These are phyloP conservation scores for Podospora sp. DNA, from an alignment of 495 filamentous ascomycete genomes.

Conservation along the genomic window DNA sequence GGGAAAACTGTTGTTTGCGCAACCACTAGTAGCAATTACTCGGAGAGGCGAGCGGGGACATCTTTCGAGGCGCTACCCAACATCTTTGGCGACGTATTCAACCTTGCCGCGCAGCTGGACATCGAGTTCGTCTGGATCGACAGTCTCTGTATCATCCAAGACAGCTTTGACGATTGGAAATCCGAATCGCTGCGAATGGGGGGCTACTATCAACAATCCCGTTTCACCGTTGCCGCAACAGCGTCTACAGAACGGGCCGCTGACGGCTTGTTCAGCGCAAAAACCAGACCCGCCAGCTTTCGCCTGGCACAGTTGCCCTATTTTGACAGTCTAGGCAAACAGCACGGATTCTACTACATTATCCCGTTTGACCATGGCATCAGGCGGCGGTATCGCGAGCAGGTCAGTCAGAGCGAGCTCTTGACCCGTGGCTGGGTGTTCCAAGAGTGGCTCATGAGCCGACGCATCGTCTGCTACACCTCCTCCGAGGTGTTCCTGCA, in stretches of 20 bases:
- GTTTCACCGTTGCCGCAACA: slow-evolving; percentile 19
- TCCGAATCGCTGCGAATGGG: slow-evolving; percentile 15
- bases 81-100: slow-evolving; percentile 15
- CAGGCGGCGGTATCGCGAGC: background rate
- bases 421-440: slow-evolving; percentile 22
- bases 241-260: background rate
- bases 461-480: slow-evolving; percentile 21
- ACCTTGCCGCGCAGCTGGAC: background rate
- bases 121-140: slow-evolving; percentile 23
- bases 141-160: slow-evolving; percentile 18
- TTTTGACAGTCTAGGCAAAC: background rate
- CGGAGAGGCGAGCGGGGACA: background rate
- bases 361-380: background rate
- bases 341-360: slow-evolving; percentile 18
- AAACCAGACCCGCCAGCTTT: background rate
- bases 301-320: slow-evolving; percentile 13
- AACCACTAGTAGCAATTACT: slow-evolving; percentile 3
- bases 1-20: background rate
- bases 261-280: slow-evolving; percentile 17
- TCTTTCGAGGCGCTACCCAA: background rate
- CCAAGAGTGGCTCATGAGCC: slow-evolving; percentile 20
- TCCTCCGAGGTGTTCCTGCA: slow-evolving; percentile 4
- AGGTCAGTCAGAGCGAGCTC: slow-evolving; percentile 11
- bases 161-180: background rate
- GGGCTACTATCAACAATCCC: slow-evolving; percentile 18